Base-by-base conservation (phyloP, 2,329 filamentous ascomycete species). In the Fusarium sp. region DNA sequence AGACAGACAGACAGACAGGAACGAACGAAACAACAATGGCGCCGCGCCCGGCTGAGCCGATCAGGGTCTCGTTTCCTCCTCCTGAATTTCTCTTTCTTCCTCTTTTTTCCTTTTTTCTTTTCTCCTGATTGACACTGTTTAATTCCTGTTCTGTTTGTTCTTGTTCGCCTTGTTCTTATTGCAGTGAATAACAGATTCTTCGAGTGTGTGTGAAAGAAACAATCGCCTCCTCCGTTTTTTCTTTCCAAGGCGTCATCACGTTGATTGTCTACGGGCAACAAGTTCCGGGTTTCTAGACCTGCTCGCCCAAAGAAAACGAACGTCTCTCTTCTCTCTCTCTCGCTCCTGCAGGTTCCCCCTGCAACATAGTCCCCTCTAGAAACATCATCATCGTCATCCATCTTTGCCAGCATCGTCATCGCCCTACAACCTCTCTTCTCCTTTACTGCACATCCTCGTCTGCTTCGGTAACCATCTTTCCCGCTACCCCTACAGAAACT, bases 261-360 rank as follows among this genome's bases (percentile, higher is more conserved):
- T 31, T 38, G 9, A 16, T 16, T 64, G 24, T 40, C 44, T 29
- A 20, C 10, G 12, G 51, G 6, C 33, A 67, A 53, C 62, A 70
- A 55, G 36, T 53, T 22, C 44, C 20, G 20, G 49, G 66, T 62
- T 67, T 51, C 17, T 53, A 61, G 38, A 62, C 44, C 62, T 72
- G 53, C 51, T 33, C 49, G 51, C 59, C 20, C 40, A 35, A 33
- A 27, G 20, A 22, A 22, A 70, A 51, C 38, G n/a, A n/a, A 10
- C 38, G 38, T 62, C 70, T 70, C 66, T 66, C 66, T 59, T 6
- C 58, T 60, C 38, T 60, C 42, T 17, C 35, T 56, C n/a, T n/a
- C n/a, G n/a, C n/a, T n/a, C 55, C 61, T 70, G 66, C 70, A 73
- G 62, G 46, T 51, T 55, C 44, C 44, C 44, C 70, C 59, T 31